Evolutionary conservation across 2,329 filamentous ascomycete species (phyloP), one percentile per base, ranked within the genome.

Genomic region (Claviceps purpurea): DNA sequence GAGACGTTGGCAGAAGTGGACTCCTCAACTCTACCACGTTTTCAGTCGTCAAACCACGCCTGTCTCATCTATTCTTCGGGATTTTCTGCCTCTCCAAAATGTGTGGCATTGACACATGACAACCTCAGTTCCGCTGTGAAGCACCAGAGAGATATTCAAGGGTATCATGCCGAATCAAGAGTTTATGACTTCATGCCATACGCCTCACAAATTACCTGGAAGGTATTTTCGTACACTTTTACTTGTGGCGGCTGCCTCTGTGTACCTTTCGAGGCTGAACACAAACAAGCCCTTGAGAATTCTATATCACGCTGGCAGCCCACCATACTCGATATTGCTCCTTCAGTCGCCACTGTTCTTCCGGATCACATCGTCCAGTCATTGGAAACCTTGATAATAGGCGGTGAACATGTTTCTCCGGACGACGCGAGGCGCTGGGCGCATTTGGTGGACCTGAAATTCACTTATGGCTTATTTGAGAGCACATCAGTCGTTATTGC

Each of bases 131-230:
- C 47, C 47, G 50, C 42, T 18, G 43, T 26, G 11, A 50, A 43
- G 38, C 24, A 54, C 41, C 53, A 54, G 14, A 24, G 52, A 14
- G 18, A 43, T 39, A 22, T 38, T 10, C 50, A 49, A 39, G 50
- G 53, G 4, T 54, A 50, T 26, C 42, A n/a, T 16, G n/a, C 42
- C 18, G 41, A n/a, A 18, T 52, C 50, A 26, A 49, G 53, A n/a
- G 53, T 54, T 16, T 52, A 52, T 20, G 53, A 54, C 37, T 54
- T 51, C 10, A 51, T 51, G 50, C 44, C 44, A n/a, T 42, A 47
- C 34, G n/a, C 22, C 14, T 50, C 40, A n/a, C n/a, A 13, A n/a
- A 30, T 46, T 41, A 18, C 38, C 16, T 51, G 50, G 50, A 34
- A 51, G 41, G 26, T 47, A 4, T 41, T 51, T n/a, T 16, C 38